These are phyloP conservation scores for Marasmius sp. DNA, from an alignment of 1,284 basidiomycete genomes.

Conservation along the genomic window DNA sequence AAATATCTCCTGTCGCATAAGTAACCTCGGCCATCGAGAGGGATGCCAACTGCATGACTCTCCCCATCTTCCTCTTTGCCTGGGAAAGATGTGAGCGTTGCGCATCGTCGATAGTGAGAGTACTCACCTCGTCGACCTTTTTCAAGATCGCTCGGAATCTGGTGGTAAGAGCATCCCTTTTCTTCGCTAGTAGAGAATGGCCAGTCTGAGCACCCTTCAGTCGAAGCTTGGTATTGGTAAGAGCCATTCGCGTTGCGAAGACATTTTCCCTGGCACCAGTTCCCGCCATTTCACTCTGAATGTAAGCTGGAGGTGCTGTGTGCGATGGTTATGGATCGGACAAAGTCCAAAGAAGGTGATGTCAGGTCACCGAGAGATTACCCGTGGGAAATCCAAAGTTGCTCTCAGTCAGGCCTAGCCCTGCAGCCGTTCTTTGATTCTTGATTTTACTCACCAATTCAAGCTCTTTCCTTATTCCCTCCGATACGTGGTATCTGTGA, in stretches of 20 bases:
- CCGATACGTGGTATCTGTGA: too few species aligned
- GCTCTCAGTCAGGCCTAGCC: too few species aligned
- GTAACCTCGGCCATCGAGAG: slow-evolving; percentile 99
- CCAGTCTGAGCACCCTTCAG: slow-evolving; percentile 98
- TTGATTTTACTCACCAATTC: too few species aligned
- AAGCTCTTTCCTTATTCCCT: too few species aligned
- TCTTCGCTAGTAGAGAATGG: slow-evolving; percentile 95
- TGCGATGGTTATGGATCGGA: too few species aligned
- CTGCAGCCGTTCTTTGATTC: too few species aligned
- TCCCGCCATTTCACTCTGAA: slow-evolving; percentile 68
- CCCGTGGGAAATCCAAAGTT: too few species aligned
- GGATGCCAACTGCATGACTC: slow-evolving; percentile 97
- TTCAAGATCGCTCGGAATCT: slow-evolving; percentile 87
- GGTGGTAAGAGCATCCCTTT: slow-evolving; percentile 93
- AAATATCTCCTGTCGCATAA: slow-evolving; percentile 96
- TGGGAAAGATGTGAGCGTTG: slow-evolving; percentile 27
- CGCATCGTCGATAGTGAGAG: slow-evolving; percentile 1
- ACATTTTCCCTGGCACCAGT: slow-evolving; percentile 87
- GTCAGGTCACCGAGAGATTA: too few species aligned
- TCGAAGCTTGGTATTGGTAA: slow-evolving; percentile 91
- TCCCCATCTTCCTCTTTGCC: slow-evolving; percentile 99
- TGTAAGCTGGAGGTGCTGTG: too few species aligned
- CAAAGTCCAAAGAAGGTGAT: too few species aligned
- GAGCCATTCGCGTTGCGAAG: slow-evolving; percentile 93
- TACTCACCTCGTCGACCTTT: slow-evolving; percentile 89